Percentiles rank a stretch among this genome's conserved stretches.
phyloP scores from a whole-genome alignment of 2,329 filamentous ascomycete genomes.

The Hypoxylon sp. region DNA sequence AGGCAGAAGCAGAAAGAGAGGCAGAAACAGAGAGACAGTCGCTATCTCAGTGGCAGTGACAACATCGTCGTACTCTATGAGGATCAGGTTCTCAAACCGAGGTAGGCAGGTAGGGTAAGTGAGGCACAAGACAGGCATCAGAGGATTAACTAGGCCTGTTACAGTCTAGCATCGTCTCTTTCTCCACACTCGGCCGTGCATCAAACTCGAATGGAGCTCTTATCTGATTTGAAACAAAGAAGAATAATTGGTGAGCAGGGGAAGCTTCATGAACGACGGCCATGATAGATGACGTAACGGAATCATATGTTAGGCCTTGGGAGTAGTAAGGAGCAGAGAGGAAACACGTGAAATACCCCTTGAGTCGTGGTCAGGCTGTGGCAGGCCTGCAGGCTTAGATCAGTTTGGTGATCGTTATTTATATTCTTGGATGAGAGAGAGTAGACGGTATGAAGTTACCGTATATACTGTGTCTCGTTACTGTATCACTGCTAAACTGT shows the following conservation, averaged over 20 bases:
- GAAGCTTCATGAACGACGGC: not conserved
- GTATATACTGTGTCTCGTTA: not conserved
- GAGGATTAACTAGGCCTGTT: slow-evolving; percentile 20
- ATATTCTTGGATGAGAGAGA: not conserved
- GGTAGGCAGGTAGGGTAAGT: slow-evolving; percentile 3
- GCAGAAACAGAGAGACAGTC: too few relatives aligned
- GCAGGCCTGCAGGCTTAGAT: not conserved
- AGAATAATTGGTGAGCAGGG: slow-evolving; percentile 7
- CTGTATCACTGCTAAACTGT: slow-evolving; percentile 9
- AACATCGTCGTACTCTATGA: too few relatives aligned
- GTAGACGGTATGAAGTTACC: not conserved
- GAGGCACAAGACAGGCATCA: slow-evolving; percentile 7
- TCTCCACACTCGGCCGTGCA: slow-evolving; percentile 18
- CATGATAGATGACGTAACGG: not conserved
- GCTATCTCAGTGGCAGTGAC: too few relatives aligned
- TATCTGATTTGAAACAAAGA: slow-evolving; percentile 24
- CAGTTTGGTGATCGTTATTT: not conserved
- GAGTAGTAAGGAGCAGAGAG: not conserved
- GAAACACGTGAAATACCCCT: not conserved
- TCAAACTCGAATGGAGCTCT: slow-evolving; percentile 12
- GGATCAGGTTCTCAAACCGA: slow-evolving; percentile 12
- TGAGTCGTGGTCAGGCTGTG: not conserved
- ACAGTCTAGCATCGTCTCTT: slow-evolving; percentile 13
- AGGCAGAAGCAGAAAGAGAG: too few relatives aligned
- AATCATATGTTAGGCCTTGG: not conserved